These are phyloP conservation scores for Sporothrix dimorphospora DNA, from an alignment of 2,329 filamentous ascomycete species.

Conservation along the genomic window DNA sequence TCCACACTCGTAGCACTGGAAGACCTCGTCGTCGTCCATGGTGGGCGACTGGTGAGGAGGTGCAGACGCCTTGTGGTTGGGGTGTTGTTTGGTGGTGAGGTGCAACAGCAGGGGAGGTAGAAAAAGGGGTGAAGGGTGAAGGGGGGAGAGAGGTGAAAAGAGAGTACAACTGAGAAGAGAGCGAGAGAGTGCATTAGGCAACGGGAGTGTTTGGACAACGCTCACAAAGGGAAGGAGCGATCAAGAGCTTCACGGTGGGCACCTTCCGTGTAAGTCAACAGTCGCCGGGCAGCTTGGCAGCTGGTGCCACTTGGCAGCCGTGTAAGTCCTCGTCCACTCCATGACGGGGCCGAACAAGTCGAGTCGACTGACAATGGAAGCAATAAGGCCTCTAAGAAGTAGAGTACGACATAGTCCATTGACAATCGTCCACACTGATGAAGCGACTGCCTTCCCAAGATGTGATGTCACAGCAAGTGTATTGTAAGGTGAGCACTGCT, in stretches of 20 bases:
- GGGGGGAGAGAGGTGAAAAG: background rate
- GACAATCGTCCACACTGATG: too few relatives aligned
- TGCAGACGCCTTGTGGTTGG: too few relatives aligned
- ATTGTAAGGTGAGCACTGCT: background rate
- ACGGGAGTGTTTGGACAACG: background rate
- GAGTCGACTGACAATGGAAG: background rate
- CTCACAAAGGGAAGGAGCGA: conserved; percentile 16
- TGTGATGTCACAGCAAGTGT: background rate
- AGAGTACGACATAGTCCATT: too few relatives aligned
- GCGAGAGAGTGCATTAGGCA: background rate
- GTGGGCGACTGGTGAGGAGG: background rate
- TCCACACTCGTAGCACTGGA: conserved; percentile 34
- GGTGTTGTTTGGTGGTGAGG: background rate
- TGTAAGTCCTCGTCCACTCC: background rate
- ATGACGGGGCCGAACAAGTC: background rate
- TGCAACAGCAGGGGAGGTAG: background rate
- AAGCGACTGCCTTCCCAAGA: too few relatives aligned
- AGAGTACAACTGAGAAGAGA: background rate
- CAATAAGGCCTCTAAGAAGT: too few relatives aligned
- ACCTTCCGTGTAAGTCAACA: conserved; percentile 21
- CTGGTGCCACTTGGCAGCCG: conserved; percentile 10
- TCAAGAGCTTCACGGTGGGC: background rate
- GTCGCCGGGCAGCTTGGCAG: background rate
- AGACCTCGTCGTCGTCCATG: conserved; percentile 25
- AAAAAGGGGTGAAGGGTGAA: background rate